phyloP scores from a whole-genome alignment of 495 filamentous ascomycete genomes.

The Penicillium maclennaniae region DNA sequence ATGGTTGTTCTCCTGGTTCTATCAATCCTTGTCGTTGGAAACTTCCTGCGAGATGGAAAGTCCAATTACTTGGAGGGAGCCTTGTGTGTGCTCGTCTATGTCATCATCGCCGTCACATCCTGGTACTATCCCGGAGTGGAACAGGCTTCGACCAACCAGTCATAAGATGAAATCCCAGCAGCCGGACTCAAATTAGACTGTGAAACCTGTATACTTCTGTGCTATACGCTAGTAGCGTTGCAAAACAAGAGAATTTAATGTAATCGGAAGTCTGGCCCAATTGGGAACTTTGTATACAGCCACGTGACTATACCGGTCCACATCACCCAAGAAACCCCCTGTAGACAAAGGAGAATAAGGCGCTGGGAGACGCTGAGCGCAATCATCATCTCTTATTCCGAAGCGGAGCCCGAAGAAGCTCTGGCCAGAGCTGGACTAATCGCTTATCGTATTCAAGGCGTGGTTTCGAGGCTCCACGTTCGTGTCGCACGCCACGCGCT shows the following conservation, averaged over 20 bases:
- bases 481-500: constrained; percentile 6
- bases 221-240: not conserved
- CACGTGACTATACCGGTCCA: too few relatives aligned
- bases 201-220: not conserved
- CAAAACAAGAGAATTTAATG: not conserved
- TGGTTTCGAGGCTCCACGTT: constrained; percentile 1
- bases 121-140: constrained; percentile 48
- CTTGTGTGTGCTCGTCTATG: constrained; percentile 61
- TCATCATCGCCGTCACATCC: constrained; percentile 52
- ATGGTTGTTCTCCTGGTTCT: constrained; percentile 84
- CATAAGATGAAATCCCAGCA: not conserved
- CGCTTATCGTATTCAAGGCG: not conserved
- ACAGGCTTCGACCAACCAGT: constrained; percentile 22
- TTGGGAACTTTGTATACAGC: not conserved
- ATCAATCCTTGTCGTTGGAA: constrained; percentile 80
- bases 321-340: too few relatives aligned
- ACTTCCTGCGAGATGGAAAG: constrained; percentile 75
- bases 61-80: constrained; percentile 77
- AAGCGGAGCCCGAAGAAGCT: not conserved
- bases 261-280: not conserved
- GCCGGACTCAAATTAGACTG: not conserved
- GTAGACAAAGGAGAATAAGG: not conserved
- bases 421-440: too few relatives aligned
- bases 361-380: not conserved
- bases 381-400: not conserved